Evolutionary conservation across 306 rosid genomes (phyloP).

Genomic region (Trifolium dubium): DNA sequence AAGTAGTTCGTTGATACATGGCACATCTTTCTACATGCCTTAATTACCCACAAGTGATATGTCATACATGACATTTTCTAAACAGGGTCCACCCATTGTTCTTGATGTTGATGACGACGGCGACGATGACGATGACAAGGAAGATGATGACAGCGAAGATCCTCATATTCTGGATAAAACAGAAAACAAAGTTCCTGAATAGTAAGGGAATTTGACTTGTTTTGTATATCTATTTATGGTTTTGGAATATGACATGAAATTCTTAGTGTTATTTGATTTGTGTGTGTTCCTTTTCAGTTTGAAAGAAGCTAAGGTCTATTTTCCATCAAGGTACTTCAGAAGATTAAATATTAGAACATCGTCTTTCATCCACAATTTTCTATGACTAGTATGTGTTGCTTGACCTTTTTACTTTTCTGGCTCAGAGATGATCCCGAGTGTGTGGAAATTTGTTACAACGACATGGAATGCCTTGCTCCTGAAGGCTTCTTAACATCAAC

Average conservation of each 20-base stretch:
- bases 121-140: slow-evolving; percentile 70
- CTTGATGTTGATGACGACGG: slow-evolving; percentile 73
- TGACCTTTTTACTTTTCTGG: slow-evolving; percentile 39
- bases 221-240: slow-evolving; percentile 19
- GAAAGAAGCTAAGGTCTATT: slow-evolving; percentile 74
- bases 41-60: slow-evolving; percentile 2
- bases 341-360: slow-evolving; percentile 20
- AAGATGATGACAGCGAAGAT: slow-evolving; percentile 57
- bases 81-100: slow-evolving; percentile 71
- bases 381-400: slow-evolving; percentile 11
- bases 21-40: slow-evolving; percentile 27
- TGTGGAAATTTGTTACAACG: slow-evolving; percentile 70
- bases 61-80: slow-evolving; percentile 35
- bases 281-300: slow-evolving; percentile 59
- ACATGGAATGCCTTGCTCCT: slow-evolving; percentile 81
- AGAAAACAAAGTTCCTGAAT: slow-evolving; percentile 54
- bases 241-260: slow-evolving; percentile 34
- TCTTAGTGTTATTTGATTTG: slow-evolving; percentile 35
- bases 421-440: slow-evolving; percentile 87
- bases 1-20: slow-evolving; percentile 30
- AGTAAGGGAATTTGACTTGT: slow-evolving; percentile 52
- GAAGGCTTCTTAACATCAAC: slow-evolving; percentile 79
- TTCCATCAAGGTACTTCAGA: slow-evolving; percentile 78
- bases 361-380: slow-evolving; percentile 32
- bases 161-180: slow-evolving; percentile 47